Conservation (phyloP, 257 asterid species). For the Misopates orontium region DNA sequence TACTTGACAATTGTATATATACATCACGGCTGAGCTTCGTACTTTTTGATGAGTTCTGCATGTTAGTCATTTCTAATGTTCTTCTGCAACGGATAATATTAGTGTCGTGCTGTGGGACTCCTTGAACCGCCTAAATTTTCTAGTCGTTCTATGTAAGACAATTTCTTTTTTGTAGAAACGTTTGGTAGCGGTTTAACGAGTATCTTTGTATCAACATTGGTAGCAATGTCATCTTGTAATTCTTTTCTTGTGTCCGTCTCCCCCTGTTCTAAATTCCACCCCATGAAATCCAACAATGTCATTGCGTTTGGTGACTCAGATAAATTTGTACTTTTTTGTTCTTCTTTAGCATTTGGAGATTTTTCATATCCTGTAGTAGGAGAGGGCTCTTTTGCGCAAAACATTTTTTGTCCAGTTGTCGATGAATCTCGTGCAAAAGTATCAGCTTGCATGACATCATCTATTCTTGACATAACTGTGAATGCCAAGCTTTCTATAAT, state of each 20-base stretch:
- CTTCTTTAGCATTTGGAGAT: conserved; percentile 32
- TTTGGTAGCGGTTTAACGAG: conserved; percentile 34
- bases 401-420: conserved; percentile 20
- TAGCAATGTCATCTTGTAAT: conserved; percentile 27
- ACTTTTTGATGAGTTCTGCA: conserved; percentile 8
- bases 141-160: conserved; percentile 64
- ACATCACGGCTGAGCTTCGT: conserved; percentile 23
- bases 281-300: conserved; percentile 60
- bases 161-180: conserved; percentile 44
- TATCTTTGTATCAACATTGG: neutral
- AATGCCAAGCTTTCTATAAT: conserved; percentile 60
- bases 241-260: conserved; percentile 34
- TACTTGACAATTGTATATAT: conserved; percentile 25
- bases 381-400: neutral
- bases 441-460: conserved; percentile 52
- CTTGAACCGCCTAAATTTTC: conserved; percentile 72
- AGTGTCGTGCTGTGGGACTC: conserved; percentile 94
- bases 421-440: conserved; percentile 32
- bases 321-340: conserved; percentile 30
- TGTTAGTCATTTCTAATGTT: conserved; percentile 23
- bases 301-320: conserved; percentile 36
- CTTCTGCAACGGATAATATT: conserved; percentile 25
- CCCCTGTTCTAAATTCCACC: conserved; percentile 48
- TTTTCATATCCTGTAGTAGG: conserved; percentile 14
- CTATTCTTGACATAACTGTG: conserved; percentile 52